These are phyloP conservation scores for Haplosporangium sp. DNA, from an alignment of 371 early-diverging fungal species.

Conservation along the genomic window DNA sequence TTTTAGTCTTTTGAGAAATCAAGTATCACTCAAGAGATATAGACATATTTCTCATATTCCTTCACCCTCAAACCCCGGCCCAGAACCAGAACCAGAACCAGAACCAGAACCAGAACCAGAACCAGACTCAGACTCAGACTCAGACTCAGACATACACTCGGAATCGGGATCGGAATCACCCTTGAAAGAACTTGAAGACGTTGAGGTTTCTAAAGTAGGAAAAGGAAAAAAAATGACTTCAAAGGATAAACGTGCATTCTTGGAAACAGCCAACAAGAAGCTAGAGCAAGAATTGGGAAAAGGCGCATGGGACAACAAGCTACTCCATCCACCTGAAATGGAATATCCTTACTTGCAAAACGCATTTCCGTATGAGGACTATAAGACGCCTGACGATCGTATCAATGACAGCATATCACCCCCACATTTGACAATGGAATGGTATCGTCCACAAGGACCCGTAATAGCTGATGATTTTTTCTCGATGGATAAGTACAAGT, in stretches of 20 bases:
- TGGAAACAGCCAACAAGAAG: not conserved
- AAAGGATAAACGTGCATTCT: not conserved
- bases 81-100: too few species aligned
- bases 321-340: conserved; percentile 14
- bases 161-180: not conserved
- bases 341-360: conserved; percentile 30
- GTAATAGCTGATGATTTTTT: conserved; percentile 17
- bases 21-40: too few species aligned
- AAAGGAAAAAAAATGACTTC: not conserved
- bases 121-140: too few species aligned
- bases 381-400: conserved; percentile 4
- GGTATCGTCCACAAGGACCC: conserved; percentile 33
- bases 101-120: too few species aligned
- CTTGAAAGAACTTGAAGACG: not conserved
- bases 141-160: not conserved
- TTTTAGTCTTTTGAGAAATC: not conserved
- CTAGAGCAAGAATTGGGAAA: not conserved
- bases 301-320: not conserved
- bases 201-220: not conserved
- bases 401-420: not conserved
- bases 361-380: conserved; percentile 26
- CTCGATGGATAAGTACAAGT: conserved; percentile 20
- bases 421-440: not conserved
- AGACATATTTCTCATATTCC: too few species aligned
- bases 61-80: too few species aligned